These are phyloP conservation scores for Phytophthora ohioensis DNA, from an alignment of 352 stramenopile species.

Conservation along the genomic window DNA sequence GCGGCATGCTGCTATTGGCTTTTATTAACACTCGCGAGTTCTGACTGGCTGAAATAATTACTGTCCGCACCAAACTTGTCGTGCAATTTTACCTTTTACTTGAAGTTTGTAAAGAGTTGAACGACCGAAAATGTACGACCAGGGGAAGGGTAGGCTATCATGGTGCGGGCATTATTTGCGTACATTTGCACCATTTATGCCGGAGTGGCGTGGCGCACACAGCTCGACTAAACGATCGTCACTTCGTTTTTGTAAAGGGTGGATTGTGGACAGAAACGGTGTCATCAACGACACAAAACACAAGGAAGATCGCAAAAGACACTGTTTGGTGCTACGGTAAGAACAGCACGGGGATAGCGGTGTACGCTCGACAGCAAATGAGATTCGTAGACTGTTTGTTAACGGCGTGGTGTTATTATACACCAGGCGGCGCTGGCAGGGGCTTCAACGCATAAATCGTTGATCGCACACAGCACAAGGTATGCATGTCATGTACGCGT, in stretches of 20 bases:
- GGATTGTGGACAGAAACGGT: conserved; percentile 10
- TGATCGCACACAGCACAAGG: no score
- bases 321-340: no score
- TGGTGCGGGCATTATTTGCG: not conserved
- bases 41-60: conserved; percentile 3
- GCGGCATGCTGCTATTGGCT: not conserved
- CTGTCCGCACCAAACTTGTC: conserved; percentile 17
- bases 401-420: no score
- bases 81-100: not conserved
- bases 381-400: no score
- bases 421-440: no score
- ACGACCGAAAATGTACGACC: conserved; percentile 17
- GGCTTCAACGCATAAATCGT: no score
- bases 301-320: not conserved
- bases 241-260: no score
- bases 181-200: not conserved
- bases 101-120: conserved; percentile 7
- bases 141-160: not conserved
- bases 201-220: not conserved
- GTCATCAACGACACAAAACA: not conserved
- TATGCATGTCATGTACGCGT: no score
- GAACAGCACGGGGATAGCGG: no score
- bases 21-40: not conserved
- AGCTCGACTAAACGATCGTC: conserved; percentile 6
- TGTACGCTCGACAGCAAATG: no score